Evolutionary conservation across 306 rosid species (phyloP).

Genomic region (Rosa multiflora): DNA sequence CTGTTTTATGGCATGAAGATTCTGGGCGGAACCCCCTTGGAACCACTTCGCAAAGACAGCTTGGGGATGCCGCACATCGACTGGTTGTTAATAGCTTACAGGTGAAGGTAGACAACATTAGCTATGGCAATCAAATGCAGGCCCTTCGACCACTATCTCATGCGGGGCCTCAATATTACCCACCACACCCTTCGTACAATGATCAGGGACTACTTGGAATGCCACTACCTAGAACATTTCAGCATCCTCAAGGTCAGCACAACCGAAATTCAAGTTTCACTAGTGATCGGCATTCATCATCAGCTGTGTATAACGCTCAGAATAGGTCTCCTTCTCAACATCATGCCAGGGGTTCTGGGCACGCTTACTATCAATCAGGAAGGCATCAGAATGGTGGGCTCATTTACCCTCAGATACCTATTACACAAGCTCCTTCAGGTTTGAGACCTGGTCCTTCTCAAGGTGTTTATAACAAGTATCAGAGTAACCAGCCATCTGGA

Average conservation of each 20-base stretch:
- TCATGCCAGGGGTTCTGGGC: conserved; percentile 43
- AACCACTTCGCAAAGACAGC: conserved; percentile 50
- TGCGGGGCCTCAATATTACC: conserved; percentile 27
- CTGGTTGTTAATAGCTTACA: conserved; percentile 61
- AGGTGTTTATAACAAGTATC: conserved; percentile 37
- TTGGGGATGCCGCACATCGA: conserved; percentile 68
- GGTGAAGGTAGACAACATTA: conserved; percentile 36
- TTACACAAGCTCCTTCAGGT: conserved; percentile 24
- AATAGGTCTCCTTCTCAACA: conserved; percentile 40
- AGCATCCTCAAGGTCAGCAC: conserved; percentile 30
- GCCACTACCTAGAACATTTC: conserved; percentile 33
- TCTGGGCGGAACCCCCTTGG: conserved; percentile 63
- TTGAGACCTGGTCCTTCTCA: conserved; percentile 26
- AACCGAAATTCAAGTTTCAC: conserved; percentile 21
- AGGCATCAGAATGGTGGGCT: conserved; percentile 38
- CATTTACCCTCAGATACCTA: conserved; percentile 26
- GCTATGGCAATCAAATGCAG: conserved; percentile 34
- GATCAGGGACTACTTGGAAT: conserved; percentile 33
- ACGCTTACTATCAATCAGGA: conserved; percentile 45
- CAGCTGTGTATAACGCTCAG: conserved; percentile 21
- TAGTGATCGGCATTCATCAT: background rate
- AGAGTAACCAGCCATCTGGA: conserved; percentile 41
- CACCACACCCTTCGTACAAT: conserved; percentile 27
- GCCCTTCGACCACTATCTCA: conserved; percentile 28
- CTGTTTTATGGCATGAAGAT: conserved; percentile 89